Evolutionary conservation across 495 filamentous ascomycete genomes (phyloP), one percentile per base, ranked within the genome.

Genomic region (Neurospora sublineolata): DNA sequence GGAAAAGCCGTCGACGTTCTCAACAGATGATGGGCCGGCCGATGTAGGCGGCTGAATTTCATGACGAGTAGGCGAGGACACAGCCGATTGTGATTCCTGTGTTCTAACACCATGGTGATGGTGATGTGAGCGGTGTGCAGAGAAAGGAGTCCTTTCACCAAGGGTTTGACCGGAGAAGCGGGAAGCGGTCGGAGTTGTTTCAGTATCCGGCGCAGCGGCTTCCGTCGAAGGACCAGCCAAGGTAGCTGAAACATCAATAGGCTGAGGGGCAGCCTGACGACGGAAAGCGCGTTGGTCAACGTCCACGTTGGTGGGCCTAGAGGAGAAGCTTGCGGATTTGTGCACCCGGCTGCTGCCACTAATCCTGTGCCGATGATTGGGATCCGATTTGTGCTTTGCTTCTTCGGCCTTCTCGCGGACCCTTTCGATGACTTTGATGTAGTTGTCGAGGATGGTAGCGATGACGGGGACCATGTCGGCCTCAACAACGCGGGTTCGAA

Each of bases 391-490:
- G 37, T 83, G 80, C 74, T 89, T 89, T 52, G 86, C 86, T 69
- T 88, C 84, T 74, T 97, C 93, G 37, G 89, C 90, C 81, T 92
- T 93, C 73, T 94, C 91, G 69, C 93, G 91, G 72, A 91, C 91
- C 77, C 92, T 93, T 74, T 98, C 95, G 70, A 97, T 88, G 71
- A 97, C 93, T 79, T 95, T 92, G 83, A 97, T 93, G 83, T 99
- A 98, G 78, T 98, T 98, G 83, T 97, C 93, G 72, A 99, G 89
- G 69, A 99, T 97, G n/a, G 95, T 98, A 42, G 95, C 95, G 76
- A 98, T 97, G 71, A 99, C 96, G 12, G 95, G 95, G 1, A 99
- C 95, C 92, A 99, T 97, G 78, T 99, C 95, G 73, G 95, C 95
- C 83, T 99, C 95, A 30, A 99, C 95, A 0, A 99, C 94, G 73